phyloP scores from a whole-genome alignment of 1,284 basidiomycete genomes.

The Rhodotorula sp. region DNA sequence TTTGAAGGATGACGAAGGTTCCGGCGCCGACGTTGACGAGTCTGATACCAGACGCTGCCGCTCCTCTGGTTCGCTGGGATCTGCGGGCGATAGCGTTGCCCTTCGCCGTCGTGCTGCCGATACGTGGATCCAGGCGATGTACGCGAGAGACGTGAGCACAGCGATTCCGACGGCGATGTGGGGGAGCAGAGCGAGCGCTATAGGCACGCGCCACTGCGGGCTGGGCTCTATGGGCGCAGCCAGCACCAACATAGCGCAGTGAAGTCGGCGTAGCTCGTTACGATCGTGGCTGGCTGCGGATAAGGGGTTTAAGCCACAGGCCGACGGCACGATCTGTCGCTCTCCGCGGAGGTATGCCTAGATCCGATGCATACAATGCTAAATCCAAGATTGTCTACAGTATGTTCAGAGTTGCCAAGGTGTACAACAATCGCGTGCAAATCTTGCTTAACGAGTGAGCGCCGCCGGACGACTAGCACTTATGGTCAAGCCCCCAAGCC shows the following conservation, averaged over 20 bases:
- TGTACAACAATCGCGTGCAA: no score
- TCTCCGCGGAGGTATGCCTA: no score
- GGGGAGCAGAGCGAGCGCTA: not conserved
- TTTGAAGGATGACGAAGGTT: not conserved
- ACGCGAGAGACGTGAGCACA: not conserved
- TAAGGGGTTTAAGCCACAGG: no score
- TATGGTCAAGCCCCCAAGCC: no score
- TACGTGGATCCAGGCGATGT: slow-evolving; percentile 3
- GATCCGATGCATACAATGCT: no score
- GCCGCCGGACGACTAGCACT: no score
- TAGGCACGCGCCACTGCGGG: not conserved
- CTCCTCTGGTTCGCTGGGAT: not conserved
- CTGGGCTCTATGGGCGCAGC: not conserved
- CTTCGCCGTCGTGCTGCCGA: not conserved
- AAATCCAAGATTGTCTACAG: no score
- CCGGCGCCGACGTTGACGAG: not conserved
- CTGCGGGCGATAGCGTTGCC: not conserved
- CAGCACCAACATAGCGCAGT: not conserved
- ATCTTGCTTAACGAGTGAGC: no score
- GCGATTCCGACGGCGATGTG: slow-evolving; percentile 2
- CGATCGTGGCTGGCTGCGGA: not conserved
- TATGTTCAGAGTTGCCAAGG: no score
- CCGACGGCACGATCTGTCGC: no score
- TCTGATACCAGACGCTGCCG: not conserved
- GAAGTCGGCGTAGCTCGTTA: no score